Percentiles rank a stretch among this genome's conserved stretches.
These are phyloP conservation scores for Sphenostylis stenocarpa DNA, from an alignment of 306 rosid genomes.

Conservation along the genomic window DNA sequence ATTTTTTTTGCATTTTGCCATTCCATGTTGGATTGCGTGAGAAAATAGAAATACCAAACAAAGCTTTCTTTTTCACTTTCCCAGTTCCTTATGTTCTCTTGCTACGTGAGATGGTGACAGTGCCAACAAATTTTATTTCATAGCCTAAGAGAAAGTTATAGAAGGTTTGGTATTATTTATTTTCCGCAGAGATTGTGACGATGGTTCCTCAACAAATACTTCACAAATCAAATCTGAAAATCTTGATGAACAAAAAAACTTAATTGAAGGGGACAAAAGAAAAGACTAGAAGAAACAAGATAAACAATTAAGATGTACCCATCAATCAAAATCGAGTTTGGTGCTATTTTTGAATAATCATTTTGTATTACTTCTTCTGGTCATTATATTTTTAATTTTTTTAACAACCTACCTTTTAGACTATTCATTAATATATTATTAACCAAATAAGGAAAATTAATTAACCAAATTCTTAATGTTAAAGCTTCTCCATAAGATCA, in stretches of 20 bases:
- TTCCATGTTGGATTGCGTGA: background rate
- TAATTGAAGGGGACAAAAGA: background rate
- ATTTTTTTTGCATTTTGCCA: background rate
- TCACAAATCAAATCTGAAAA: background rate
- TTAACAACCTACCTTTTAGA: background rate
- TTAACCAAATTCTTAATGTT: background rate
- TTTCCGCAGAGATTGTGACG: background rate
- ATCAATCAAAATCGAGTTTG: constrained; percentile 2
- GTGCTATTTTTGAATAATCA: background rate
- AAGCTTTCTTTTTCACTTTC: background rate
- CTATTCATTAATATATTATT: background rate
- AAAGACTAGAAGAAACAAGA: background rate
- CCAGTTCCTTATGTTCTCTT: background rate
- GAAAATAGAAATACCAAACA: background rate
- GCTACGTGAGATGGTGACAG: background rate
- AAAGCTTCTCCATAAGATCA: background rate
- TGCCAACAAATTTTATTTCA: background rate
- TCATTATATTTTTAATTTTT: background rate
- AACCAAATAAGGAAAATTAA: background rate
- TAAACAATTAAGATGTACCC: background rate
- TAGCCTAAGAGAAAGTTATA: background rate
- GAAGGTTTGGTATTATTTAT: background rate
- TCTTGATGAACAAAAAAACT: background rate
- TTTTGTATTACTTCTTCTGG: background rate
- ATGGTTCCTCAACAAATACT: background rate